These are phyloP conservation scores for Syzygium grande DNA, from an alignment of 345 rosid genomes.

Conservation along the genomic window DNA sequence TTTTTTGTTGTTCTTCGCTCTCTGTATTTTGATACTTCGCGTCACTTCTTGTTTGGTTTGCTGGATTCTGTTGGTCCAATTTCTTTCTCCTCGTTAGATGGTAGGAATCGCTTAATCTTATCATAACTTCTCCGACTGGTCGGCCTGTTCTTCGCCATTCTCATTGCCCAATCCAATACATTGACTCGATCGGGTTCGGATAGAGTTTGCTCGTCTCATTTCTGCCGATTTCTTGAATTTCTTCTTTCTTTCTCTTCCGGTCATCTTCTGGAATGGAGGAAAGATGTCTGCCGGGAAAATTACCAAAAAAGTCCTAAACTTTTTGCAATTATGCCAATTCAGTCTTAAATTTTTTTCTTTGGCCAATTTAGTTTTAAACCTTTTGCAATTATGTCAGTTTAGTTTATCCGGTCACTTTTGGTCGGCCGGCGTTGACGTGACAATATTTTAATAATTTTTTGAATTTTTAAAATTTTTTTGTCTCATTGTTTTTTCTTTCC, in stretches of 20 bases:
- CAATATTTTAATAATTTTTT: too few species aligned
- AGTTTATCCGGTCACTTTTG: too few species aligned
- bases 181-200: not conserved
- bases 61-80: not conserved
- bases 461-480: too few species aligned
- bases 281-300: not conserved
- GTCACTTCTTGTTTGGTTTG: not conserved
- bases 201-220: not conserved
- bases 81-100: not conserved
- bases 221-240: not conserved
- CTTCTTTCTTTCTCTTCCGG: not conserved
- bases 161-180: not conserved
- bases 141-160: conserved; percentile 17
- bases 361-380: too few species aligned
- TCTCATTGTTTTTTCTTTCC: too few species aligned
- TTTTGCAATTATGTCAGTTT: too few species aligned
- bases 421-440: too few species aligned
- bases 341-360: too few species aligned
- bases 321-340: too few species aligned
- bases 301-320: too few species aligned
- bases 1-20: not conserved
- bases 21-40: not conserved
- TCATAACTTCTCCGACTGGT: conserved; percentile 2
- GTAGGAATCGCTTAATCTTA: not conserved
- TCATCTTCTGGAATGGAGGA: not conserved